phyloP scores from a whole-genome alignment of 306 rosid genomes.

The Ceratonia siliqua region DNA sequence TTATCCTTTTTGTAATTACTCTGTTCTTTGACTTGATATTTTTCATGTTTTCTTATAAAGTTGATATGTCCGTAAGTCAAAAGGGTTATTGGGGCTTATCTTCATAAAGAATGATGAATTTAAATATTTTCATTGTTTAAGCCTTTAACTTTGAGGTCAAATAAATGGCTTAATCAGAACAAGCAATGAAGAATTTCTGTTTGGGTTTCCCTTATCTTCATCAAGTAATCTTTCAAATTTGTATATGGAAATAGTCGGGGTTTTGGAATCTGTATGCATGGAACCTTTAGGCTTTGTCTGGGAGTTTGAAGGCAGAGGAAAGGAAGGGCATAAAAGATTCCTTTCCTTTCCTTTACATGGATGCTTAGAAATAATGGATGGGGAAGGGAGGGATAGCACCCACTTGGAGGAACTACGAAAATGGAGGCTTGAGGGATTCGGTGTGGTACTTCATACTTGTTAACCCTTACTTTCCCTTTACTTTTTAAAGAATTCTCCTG shows the following conservation, averaged over 20 bases:
- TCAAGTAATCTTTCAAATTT: too few species aligned
- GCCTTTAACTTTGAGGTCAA: neutral
- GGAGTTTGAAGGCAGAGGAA: neutral
- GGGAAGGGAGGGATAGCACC: neutral
- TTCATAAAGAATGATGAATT: neutral
- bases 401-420: neutral
- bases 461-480: neutral
- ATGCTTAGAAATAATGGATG: neutral
- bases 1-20: slow-evolving; percentile 23
- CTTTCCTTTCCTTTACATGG: neutral
- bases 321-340: neutral
- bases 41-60: neutral
- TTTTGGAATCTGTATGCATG: neutral
- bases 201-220: neutral
- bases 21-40: neutral
- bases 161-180: neutral
- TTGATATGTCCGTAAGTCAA: slow-evolving; percentile 18
- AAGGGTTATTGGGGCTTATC: slow-evolving; percentile 2
- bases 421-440: neutral
- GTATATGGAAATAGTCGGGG: neutral
- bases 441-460: neutral
- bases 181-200: neutral
- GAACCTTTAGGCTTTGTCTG: neutral
- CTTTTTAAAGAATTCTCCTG: neutral
- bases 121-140: neutral